Evolutionary conservation across 257 asterid species (phyloP).

Genomic region (Nicotiana obtusifolia): DNA sequence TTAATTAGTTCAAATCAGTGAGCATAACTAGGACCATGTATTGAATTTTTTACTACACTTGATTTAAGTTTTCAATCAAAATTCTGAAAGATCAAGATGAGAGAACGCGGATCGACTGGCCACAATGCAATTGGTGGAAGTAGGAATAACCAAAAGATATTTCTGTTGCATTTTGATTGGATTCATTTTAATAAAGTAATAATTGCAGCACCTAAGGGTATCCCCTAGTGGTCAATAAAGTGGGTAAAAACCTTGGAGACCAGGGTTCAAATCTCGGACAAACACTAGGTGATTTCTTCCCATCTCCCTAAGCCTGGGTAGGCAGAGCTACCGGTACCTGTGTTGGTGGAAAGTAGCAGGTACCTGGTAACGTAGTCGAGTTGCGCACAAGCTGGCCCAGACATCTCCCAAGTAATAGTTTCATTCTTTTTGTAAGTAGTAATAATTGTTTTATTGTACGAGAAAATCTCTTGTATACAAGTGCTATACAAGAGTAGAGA

Average conservation of each 20-base stretch:
- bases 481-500: background rate
- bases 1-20: background rate
- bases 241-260: too few species aligned
- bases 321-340: too few species aligned
- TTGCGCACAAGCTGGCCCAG: too few species aligned
- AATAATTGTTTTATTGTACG: too few species aligned
- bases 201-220: background rate
- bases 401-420: too few species aligned
- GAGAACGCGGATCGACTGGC: background rate
- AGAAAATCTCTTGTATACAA: background rate
- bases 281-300: too few species aligned
- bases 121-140: background rate
- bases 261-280: too few species aligned
- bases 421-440: background rate
- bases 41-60: background rate
- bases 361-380: too few species aligned
- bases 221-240: too few species aligned
- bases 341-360: too few species aligned
- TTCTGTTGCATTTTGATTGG: background rate
- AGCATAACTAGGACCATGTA: background rate
- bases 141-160: background rate
- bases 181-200: background rate
- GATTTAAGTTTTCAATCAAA: background rate
- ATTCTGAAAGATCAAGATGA: background rate
- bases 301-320: too few species aligned